These are phyloP conservation scores for Yamagishiella unicocca DNA, from an alignment of 139 green algal genomes.

Conservation along the genomic window DNA sequence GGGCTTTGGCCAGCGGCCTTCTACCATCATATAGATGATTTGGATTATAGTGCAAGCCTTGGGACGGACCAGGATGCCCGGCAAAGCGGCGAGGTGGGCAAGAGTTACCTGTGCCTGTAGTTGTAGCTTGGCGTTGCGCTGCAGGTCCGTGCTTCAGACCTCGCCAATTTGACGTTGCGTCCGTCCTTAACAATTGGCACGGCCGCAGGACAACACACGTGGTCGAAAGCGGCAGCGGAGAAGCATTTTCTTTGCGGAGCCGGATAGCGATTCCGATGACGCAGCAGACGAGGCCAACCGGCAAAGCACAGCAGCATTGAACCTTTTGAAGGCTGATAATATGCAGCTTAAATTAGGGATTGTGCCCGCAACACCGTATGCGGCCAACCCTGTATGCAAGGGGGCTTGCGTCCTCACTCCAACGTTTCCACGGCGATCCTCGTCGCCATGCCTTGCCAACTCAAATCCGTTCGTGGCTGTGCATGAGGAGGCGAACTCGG, in stretches of 20 bases:
- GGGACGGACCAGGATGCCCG: not conserved
- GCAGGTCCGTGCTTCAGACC: too few relatives aligned
- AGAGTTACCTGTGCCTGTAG: not conserved
- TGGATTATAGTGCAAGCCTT: not conserved
- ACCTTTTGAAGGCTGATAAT: not conserved
- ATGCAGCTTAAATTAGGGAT: not conserved
- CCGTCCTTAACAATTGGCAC: not conserved
- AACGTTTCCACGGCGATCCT: not conserved
- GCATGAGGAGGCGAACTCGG: constrained; percentile 27
- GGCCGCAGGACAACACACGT: not conserved
- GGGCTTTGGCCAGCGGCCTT: constrained; percentile 2
- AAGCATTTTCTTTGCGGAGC: constrained; percentile 16
- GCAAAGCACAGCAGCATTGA: not conserved
- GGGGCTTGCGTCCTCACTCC: constrained; percentile 11
- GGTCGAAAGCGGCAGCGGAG: constrained; percentile 17
- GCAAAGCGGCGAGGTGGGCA: not conserved
- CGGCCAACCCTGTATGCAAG: not conserved
- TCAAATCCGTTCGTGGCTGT: constrained; percentile 9
- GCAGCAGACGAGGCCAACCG: not conserved
- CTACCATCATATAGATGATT: not conserved
- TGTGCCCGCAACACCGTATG: not conserved
- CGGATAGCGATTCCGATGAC: constrained; percentile 19
- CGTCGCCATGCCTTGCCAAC: not conserved
- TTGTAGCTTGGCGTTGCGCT: constrained; percentile 20
- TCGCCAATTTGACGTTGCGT: not conserved